Evolutionary conservation across 345 rosid species (phyloP).

Genomic region (Populus davidiana): DNA sequence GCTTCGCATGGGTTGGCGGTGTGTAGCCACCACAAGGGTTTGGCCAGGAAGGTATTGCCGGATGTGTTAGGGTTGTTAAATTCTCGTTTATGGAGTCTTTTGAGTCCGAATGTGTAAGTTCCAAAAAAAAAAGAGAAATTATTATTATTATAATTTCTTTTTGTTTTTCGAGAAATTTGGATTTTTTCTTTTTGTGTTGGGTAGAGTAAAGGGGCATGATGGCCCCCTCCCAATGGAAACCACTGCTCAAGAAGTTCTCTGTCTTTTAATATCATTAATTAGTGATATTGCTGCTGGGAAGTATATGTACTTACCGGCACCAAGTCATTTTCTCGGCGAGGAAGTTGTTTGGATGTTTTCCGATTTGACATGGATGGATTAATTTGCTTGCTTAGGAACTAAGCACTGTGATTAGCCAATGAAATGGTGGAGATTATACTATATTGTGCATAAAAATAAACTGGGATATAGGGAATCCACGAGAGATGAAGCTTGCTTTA

Average conservation of each 20-base stretch:
- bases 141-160: background rate
- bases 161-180: too few relatives aligned
- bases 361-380: background rate
- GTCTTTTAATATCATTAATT: background rate
- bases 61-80: conserved; percentile 82
- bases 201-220: background rate
- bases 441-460: background rate
- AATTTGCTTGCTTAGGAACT: conserved; percentile 9
- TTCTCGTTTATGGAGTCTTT: conserved; percentile 89
- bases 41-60: conserved; percentile 94
- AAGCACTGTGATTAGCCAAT: conserved; percentile 25
- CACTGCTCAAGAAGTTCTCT: background rate
- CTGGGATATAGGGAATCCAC: background rate
- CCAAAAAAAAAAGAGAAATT: background rate
- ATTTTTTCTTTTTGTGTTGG: background rate
- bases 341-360: background rate
- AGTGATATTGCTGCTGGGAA: background rate
- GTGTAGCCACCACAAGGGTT: conserved; percentile 54
- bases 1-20: conserved; percentile 18
- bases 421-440: background rate
- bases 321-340: conserved; percentile 8
- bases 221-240: background rate
- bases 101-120: conserved; percentile 76
- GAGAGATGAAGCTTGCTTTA: background rate
- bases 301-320: background rate